Conservation (phyloP, 2,329 filamentous ascomycete genomes). For the Fusarium bactridioides region DNA sequence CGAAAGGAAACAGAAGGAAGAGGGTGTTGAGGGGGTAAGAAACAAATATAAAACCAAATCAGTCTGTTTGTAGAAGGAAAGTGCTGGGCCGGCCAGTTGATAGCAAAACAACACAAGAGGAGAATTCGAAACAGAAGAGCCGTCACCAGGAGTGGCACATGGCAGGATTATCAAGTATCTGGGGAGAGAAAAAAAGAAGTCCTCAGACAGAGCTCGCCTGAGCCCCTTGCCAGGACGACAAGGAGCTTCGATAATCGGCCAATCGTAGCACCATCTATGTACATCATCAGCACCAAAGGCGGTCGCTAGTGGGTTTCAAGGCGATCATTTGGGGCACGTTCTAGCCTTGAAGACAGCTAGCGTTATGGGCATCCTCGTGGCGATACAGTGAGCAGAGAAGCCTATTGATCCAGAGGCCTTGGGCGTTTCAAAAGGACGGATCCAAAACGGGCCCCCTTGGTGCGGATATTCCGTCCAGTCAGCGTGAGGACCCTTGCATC, state of each 20-base stretch:
- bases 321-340: conserved; percentile 27
- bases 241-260: conserved; percentile 5
- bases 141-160: conserved; percentile 34
- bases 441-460: conserved; percentile 27
- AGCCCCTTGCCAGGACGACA: conserved; percentile 25
- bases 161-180: conserved; percentile 37
- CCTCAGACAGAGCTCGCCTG: conserved; percentile 36
- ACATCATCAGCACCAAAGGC: conserved; percentile 26
- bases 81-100: conserved; percentile 37
- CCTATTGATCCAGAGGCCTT: conserved; percentile 21
- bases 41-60: conserved; percentile 24
- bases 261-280: conserved; percentile 10
- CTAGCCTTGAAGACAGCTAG: conserved; percentile 29
- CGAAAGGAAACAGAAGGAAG: conserved; percentile 20
- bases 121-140: conserved; percentile 36
- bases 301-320: conserved; percentile 34
- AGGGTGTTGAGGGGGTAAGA: conserved; percentile 25
- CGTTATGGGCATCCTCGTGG: conserved; percentile 23
- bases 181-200: conserved; percentile 17
- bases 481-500: conserved; percentile 26
- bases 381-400: conserved; percentile 9
- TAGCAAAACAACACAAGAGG: conserved; percentile 26
- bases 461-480: conserved; percentile 29
- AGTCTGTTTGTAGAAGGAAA: conserved; percentile 16
- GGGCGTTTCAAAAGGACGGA: conserved; percentile 30